Base-by-base conservation (phyloP, 768 basidiomycete species). In the Lyophyllum atratum region DNA sequence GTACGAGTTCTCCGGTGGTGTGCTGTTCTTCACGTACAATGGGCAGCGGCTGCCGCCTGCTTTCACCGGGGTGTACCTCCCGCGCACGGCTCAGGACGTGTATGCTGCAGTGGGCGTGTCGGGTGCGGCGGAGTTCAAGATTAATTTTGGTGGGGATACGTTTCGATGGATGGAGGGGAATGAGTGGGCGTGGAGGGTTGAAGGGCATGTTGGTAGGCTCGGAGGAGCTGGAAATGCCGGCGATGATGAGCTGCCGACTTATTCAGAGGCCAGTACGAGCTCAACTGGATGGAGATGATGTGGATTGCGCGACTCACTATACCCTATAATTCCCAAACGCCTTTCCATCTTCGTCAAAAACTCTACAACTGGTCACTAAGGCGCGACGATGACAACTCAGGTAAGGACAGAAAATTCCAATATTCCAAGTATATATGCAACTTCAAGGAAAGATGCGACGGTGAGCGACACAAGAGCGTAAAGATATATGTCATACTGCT, bases 161-260 rank as follows among this genome's bases (percentile, higher is more conserved):
- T 87, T 89, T 62, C 71, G 65, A 54, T 89, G 87, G 87, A 72
- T 73, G 63, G 85, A 82, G 54, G 88, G 80, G 1, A 89, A 86
- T 60, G 81, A 86, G 59, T 84, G 80, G 80, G 74, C 76, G 0
- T 89, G 88, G 88, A 76, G 78, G 59, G 75, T 86, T 15, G 85
- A 89, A 49, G 79, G 80, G 0, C 82, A 86, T 64, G 77, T 87
- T n/a, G 85, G 85, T 11, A 70, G 68, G 31, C 65, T 84, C 61
- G 56, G 66, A 8, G 75, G 72, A 8, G 65, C 70, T 7, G 62
- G 70, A 4, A 64, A 68, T 3, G 69, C 64, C 15, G 52, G 51
- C 1, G 77, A 76, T 26, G 83, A 85, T 14, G 80, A 81, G 33
- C 69, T 86, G 11, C 83, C 82, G 12, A 68, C 73, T 7, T 80